A percentile compares a stretch with the other conserved stretches of the same genome.
These are phyloP conservation scores for Apiotrichum brassicae DNA, from an alignment of 1,284 basidiomycete genomes.

Conservation along the genomic window DNA sequence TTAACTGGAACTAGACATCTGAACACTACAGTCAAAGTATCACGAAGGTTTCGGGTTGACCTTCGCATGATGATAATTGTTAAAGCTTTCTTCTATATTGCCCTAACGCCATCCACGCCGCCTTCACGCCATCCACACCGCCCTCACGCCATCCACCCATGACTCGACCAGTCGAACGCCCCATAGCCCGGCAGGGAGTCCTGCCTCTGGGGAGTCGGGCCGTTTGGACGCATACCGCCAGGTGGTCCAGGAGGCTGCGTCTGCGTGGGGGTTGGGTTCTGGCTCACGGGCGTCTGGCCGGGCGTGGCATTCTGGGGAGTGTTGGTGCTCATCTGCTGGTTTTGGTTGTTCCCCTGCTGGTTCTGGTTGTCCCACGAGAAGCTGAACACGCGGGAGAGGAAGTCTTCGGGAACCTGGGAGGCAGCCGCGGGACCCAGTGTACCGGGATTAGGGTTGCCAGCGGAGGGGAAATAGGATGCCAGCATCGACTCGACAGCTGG, in stretches of 20 bases:
- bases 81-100: too few species aligned
- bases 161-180: slow-evolving; percentile 20
- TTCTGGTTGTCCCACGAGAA: slow-evolving; percentile 38
- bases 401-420: slow-evolving; percentile 38
- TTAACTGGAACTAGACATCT: neutral
- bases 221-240: neutral
- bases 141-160: slow-evolving; percentile 31
- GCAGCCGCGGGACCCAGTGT: slow-evolving; percentile 13
- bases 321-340: slow-evolving; percentile 1
- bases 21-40: neutral
- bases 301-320: neutral
- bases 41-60: too few species aligned
- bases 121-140: neutral
- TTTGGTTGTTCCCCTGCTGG: slow-evolving; percentile 13
- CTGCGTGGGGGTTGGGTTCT: neutral
- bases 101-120: too few species aligned
- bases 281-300: neutral
- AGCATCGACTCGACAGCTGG: slow-evolving; percentile 40
- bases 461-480: slow-evolving; percentile 32
- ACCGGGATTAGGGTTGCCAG: neutral
- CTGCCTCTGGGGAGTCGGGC: slow-evolving; percentile 8
- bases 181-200: slow-evolving; percentile 19
- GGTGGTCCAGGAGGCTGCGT: neutral
- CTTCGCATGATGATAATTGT: too few species aligned
- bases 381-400: slow-evolving; percentile 40